phyloP scores from a whole-genome alignment of 78 protist species.

The Bodo saltans region DNA sequence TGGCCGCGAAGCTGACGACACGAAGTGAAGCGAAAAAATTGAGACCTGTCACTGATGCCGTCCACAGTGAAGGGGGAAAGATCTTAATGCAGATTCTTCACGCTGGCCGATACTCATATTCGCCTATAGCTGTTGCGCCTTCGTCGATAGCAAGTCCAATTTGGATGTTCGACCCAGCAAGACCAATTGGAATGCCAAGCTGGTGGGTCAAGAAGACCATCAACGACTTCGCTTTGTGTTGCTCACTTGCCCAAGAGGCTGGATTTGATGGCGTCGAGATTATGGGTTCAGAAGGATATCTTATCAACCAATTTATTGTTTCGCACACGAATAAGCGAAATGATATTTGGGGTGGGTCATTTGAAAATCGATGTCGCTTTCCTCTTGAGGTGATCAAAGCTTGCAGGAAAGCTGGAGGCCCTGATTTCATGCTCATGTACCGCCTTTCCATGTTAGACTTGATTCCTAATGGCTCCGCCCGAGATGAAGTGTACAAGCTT shows the following conservation, averaged over 20 bases:
- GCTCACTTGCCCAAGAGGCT: conserved; percentile 49
- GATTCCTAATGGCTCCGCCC: conserved; percentile 35
- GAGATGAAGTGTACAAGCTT: conserved; percentile 28
- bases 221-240: conserved; percentile 29
- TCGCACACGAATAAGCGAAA: conserved; percentile 50
- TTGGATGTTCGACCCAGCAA: conserved; percentile 26
- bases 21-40: conserved; percentile 29
- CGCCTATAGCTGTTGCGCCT: conserved; percentile 28
- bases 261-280: conserved; percentile 71
- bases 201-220: conserved; percentile 35
- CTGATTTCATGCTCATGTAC: conserved; percentile 63
- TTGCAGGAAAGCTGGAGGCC: neutral
- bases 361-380: conserved; percentile 44
- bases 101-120: conserved; percentile 38
- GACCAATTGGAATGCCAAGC: conserved; percentile 29
- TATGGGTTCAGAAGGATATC: conserved; percentile 63
- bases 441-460: conserved; percentile 63
- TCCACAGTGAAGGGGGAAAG: conserved; percentile 32
- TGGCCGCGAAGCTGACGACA: conserved; percentile 46
- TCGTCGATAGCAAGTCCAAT: conserved; percentile 42
- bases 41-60: conserved; percentile 49
- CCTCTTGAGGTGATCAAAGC: conserved; percentile 44
- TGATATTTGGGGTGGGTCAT: conserved; percentile 62
- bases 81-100: conserved; percentile 50
- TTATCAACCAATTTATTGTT: conserved; percentile 60